Percentiles rank a stretch among this genome's conserved stretches.
These are phyloP conservation scores for Exophiala sp. DNA, from an alignment of 2,329 filamentous ascomycete species.

Conservation along the genomic window DNA sequence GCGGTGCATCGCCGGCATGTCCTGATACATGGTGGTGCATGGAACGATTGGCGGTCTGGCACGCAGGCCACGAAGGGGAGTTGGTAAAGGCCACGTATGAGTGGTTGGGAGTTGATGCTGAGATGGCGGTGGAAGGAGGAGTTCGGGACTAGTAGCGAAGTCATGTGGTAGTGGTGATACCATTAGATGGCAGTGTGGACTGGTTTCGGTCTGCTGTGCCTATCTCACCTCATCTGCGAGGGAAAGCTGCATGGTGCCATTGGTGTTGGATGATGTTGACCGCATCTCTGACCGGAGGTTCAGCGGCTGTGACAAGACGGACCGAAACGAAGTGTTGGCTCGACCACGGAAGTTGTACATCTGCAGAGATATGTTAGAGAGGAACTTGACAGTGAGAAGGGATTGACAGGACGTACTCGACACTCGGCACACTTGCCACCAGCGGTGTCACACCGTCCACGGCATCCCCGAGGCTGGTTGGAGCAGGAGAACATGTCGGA, in stretches of 20 bases:
- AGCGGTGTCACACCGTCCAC: constrained; percentile 40
- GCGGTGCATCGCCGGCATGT: background rate
- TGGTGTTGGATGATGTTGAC: constrained; percentile 24
- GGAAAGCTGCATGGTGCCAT: constrained; percentile 22
- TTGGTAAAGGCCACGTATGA: no score
- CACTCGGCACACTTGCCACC: constrained; percentile 43
- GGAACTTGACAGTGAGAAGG: background rate
- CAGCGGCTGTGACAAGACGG: constrained; percentile 38
- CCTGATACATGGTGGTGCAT: background rate
- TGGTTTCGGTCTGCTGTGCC: background rate
- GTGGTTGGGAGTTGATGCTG: no score
- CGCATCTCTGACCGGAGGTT: constrained; percentile 36
- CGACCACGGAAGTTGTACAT: constrained; percentile 30
- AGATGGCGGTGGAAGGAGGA: background rate
- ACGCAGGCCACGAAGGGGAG: background rate
- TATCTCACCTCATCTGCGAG: constrained; percentile 20
- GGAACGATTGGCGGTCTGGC: background rate
- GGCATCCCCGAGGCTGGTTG: constrained; percentile 45
- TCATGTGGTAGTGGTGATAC: background rate
- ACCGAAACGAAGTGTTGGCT: constrained; percentile 36
- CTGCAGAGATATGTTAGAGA: constrained; percentile 17
- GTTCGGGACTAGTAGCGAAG: background rate
- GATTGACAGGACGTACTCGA: constrained; percentile 34
- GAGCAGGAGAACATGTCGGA: constrained; percentile 42
- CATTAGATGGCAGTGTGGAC: constrained; percentile 1